Base-by-base conservation (phyloP, 202 grass and related monocot genomes). In the Brachypodium distachyon region DNA sequence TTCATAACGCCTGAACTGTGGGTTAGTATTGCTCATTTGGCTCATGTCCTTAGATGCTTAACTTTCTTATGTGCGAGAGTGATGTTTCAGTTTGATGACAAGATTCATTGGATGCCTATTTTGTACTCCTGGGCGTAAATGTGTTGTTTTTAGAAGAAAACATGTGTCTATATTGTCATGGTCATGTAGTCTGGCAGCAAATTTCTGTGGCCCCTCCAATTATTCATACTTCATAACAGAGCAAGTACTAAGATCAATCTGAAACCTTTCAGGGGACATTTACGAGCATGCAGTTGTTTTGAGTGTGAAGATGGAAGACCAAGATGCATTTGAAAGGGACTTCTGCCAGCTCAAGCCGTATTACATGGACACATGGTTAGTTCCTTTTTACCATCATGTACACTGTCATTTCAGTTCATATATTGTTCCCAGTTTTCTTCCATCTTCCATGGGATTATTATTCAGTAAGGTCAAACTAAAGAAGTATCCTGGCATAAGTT, bases 301-400 rank as follows among this genome's bases (percentile, higher is more conserved):
- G 77, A 98, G 95, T 78, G 91, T 95, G 74, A 95, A 97, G 72
- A 88, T 87, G 72, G 89, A 98, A 90, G 91, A 98, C 25, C 91
- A 98, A 81, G 89, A 95, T 85, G 84, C 95, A 1, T 98, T 98
- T 75, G 95, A 98, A 61, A 91, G 95, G 3, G 91, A 98, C 81
- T 98, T 98, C 66, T 94, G 88, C 70, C 95, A 95, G 50, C 89
- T 98, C 27, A 95, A 98, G 59, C 91, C 91, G 39, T 98, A 92
- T 61, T 98, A 98, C 63, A 87, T 89, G 69, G 95, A 98, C 54
- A 88, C 91, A 62, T 86, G 91, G 94, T 92, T 65, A 70, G 69
- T 84, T 52, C 39, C 25, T 82, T 52, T 22, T 26, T 68, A 38
- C n/a, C 22, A 55, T 42, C 29, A 11, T 78, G 47, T 41, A 21